Evolutionary conservation across 805 yeast species (phyloP).

Genomic region (Monosporozyma unispora): DNA sequence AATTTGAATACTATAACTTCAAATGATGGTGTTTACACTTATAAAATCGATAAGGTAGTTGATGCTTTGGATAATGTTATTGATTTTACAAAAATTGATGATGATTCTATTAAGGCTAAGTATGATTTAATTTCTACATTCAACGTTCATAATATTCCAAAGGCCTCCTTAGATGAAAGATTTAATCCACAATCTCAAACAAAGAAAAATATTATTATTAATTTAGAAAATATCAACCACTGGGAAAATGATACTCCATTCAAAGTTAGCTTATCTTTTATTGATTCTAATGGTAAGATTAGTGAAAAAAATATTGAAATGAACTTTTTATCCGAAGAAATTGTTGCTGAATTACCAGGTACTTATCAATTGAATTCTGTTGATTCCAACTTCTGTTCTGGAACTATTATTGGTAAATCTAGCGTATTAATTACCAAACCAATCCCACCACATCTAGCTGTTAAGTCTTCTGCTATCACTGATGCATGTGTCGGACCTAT

Average conservation of each 20-base stretch:
- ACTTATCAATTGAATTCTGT: slow-evolving; percentile 47
- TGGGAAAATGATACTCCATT: slow-evolving; percentile 28
- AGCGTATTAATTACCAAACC: slow-evolving; percentile 48
- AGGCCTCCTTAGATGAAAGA: slow-evolving; percentile 38
- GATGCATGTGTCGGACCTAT: slow-evolving; percentile 91
- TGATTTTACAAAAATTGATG: slow-evolving; percentile 31
- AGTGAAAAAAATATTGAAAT: slow-evolving; percentile 20
- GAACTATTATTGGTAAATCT: slow-evolving; percentile 50
- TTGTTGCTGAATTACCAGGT: slow-evolving; percentile 53
- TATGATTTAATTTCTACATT: slow-evolving; percentile 38
- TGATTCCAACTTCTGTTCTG: slow-evolving; percentile 55
- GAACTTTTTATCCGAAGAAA: slow-evolving; percentile 23
- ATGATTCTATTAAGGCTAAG: slow-evolving; percentile 17
- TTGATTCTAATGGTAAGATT: slow-evolving; percentile 22
- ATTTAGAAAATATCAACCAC: slow-evolving; percentile 22
- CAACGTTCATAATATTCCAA: slow-evolving; percentile 48
- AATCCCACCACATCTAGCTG: slow-evolving; percentile 41
- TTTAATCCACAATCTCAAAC: slow-evolving; percentile 31
- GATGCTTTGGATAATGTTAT: slow-evolving; percentile 62
- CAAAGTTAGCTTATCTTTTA: slow-evolving; percentile 28
- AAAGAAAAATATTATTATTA: slow-evolving; percentile 31
- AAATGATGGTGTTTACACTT: slow-evolving; percentile 46
- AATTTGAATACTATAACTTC: slow-evolving; percentile 35
- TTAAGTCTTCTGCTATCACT: slow-evolving; percentile 43
- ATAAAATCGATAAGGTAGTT: slow-evolving; percentile 46